Base-by-base conservation (phyloP, 1,139 yeast genomes). In the Suhomyces wounanorum region DNA sequence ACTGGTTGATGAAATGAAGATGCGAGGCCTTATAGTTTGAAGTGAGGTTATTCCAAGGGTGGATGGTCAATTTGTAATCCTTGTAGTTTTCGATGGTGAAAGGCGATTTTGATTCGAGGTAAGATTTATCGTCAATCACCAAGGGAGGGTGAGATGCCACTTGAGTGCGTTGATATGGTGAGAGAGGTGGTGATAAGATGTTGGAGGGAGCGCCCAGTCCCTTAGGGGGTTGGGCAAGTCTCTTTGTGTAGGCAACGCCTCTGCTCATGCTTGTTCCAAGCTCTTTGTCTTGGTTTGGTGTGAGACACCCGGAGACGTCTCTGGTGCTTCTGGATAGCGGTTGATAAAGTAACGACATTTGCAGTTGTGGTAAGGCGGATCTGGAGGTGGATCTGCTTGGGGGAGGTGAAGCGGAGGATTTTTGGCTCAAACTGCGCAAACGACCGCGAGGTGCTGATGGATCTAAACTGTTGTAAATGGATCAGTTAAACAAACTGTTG, bases 181-280 rank as follows among this genome's bases (percentile, higher is more conserved):
- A 83, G 54, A 83, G 69, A 40, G 89, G 89, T 11, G 89, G 89
- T 1, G 89, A 84, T 49, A 85, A 82, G 52, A 83, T 50, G 17
- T 50, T 50, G 37, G 50, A 26, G 23, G 43, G 16, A n/a, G 35
- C 40, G 16, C 39, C 44, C 40, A 40, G 28, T 6, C 45, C 43
- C 28, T 46, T 40, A 26, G 39, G 17, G 30, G 48, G 36, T 8
- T 36, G 37, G 10, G 28, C 38, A 4, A 44, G 43, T 42, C 50
- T 44, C 37, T 50, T 50, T 40, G 50, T 26, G 46, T 47, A 50
- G 13, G 44, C 35, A 25, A 38, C 46, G 37, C 49, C 47, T 8
- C 53, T 48, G 46, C 41, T 49, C 50, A 49, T 54, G 49, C 46
- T 53, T 48, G 51, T 47, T 14, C 50, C 55, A 3, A 49, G 35